These are phyloP conservation scores for Esteya vermicola DNA, from an alignment of 2,329 filamentous ascomycete genomes.

Conservation along the genomic window DNA sequence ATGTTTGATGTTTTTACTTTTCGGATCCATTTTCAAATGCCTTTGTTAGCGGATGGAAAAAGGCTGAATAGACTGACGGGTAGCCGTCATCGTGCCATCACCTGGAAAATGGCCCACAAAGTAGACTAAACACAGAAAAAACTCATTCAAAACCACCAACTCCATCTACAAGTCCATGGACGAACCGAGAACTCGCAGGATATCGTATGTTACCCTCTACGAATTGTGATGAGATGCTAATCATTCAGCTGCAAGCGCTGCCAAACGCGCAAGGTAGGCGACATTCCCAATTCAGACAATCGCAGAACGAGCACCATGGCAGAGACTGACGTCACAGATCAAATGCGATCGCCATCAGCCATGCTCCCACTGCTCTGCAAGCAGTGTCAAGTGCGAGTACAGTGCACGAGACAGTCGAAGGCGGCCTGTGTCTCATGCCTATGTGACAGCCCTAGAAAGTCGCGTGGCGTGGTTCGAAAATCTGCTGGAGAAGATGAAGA, in stretches of 20 bases:
- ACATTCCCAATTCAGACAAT: neutral
- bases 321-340: neutral
- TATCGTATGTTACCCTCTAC: slow-evolving; percentile 28
- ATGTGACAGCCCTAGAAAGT: neutral
- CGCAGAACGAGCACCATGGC: too few relatives aligned
- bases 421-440: neutral
- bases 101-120: too few relatives aligned
- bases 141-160: too few relatives aligned
- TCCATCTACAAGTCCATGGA: too few relatives aligned
- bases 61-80: too few relatives aligned
- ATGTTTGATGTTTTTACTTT: too few relatives aligned
- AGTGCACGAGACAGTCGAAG: neutral
- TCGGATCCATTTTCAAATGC: too few relatives aligned
- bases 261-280: neutral
- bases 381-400: neutral
- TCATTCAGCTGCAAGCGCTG: neutral
- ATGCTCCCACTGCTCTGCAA: neutral
- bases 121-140: too few relatives aligned
- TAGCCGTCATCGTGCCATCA: too few relatives aligned
- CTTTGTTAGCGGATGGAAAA: too few relatives aligned
- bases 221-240: neutral
- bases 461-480: neutral
- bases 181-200: too few relatives aligned
- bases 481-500: neutral
- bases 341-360: neutral